These are phyloP conservation scores for Emericellopsis terricola DNA, from an alignment of 495 filamentous ascomycete genomes.

Conservation along the genomic window DNA sequence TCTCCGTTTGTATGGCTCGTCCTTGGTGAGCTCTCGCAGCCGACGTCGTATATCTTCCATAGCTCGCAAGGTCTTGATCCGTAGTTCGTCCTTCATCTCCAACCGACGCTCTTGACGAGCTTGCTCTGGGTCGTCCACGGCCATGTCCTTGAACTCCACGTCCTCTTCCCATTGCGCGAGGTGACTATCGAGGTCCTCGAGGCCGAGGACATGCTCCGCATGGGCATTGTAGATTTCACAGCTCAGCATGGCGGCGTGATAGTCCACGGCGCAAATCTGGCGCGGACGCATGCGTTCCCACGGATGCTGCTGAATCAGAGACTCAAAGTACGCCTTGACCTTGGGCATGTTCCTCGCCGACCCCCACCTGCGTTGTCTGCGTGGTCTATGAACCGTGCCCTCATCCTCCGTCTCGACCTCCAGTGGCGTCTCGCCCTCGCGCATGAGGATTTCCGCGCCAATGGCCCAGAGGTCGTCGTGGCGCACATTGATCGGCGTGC, in stretches of 20 bases:
- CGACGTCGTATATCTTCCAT: conserved; percentile 34
- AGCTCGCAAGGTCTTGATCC: conserved; percentile 8
- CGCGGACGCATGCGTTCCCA: conserved; percentile 12
- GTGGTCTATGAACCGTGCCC: background rate
- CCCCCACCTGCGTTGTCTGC: conserved; percentile 4
- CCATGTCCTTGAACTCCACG: conserved; percentile 3
- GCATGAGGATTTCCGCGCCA: conserved; percentile 23
- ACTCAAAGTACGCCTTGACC: conserved; percentile 15
- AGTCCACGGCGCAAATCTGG: conserved; percentile 16
- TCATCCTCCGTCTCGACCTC: background rate
- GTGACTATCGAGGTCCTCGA: conserved; percentile 5
- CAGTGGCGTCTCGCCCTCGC: conserved; percentile 6
- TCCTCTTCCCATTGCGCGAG: conserved; percentile 1
- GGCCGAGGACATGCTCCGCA: conserved; percentile 7
- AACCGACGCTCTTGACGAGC: conserved; percentile 4
- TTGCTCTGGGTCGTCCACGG: conserved; percentile 1
- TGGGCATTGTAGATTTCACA: conserved; percentile 20
- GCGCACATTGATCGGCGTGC: conserved; percentile 13
- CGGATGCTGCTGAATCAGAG: conserved; percentile 19
- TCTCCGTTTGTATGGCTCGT: conserved; percentile 44
- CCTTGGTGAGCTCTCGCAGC: conserved; percentile 45
- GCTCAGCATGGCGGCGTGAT: conserved; percentile 21
- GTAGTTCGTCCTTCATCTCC: conserved; percentile 10
- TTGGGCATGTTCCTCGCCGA: conserved; percentile 9
- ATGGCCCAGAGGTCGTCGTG: conserved; percentile 19